Conservation (phyloP, 441 rosid species). For the Euphorbia corollata region DNA sequence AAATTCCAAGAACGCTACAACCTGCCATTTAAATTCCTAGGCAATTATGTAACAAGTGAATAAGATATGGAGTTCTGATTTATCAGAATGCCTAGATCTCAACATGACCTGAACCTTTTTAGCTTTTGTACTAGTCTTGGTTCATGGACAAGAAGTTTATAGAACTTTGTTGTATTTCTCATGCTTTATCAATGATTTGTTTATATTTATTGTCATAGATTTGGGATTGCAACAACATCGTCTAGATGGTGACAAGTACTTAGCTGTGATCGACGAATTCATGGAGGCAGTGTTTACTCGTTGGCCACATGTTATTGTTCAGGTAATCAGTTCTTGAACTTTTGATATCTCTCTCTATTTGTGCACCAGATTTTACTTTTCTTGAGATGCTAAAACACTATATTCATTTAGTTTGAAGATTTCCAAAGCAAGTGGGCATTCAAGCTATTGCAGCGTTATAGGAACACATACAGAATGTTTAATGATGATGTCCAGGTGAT, state of each 20-base stretch:
- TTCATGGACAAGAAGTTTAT: neutral
- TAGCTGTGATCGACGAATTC: slow-evolving; percentile 82
- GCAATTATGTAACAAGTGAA: neutral
- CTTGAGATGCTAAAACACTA: slow-evolving; percentile 15
- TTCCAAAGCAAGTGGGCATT: slow-evolving; percentile 99
- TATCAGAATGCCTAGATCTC: neutral
- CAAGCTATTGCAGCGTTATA: slow-evolving; percentile 86
- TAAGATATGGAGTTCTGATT: neutral
- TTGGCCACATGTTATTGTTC: slow-evolving; percentile 98
- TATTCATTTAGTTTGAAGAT: slow-evolving; percentile 81
- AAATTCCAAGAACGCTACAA: neutral
- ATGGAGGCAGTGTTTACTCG: slow-evolving; percentile 99
- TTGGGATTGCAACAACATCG: slow-evolving; percentile 92
- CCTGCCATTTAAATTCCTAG: neutral
- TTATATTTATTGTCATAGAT: slow-evolving; percentile 39
- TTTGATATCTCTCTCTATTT: neutral
- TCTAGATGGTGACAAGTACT: slow-evolving; percentile 71
- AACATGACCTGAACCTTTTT: slow-evolving; percentile 1
- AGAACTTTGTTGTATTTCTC: slow-evolving; percentile 5
- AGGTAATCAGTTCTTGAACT: slow-evolving; percentile 41
- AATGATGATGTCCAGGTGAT: slow-evolving; percentile 99
- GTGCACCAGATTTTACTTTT: neutral
- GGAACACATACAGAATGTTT: slow-evolving; percentile 80
- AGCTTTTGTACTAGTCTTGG: neutral
- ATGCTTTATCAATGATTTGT: slow-evolving; percentile 9